Base-by-base conservation (phyloP, 192 early-diverging fungal species). In the Pilaira anomala region DNA sequence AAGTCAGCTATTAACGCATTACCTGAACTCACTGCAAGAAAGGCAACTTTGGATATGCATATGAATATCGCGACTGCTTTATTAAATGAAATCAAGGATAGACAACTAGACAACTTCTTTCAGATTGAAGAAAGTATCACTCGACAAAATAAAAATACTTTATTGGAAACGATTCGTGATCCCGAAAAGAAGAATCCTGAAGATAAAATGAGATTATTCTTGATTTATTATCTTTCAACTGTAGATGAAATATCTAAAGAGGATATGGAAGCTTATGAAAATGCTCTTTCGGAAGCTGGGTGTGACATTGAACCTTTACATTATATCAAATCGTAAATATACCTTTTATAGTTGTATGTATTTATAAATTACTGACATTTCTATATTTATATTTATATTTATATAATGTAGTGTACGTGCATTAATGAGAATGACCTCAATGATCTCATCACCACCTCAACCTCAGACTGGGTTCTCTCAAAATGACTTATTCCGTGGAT, bases 61-160 rank as follows among this genome's bases (percentile, higher is more conserved):
- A 99, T 97, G 93, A 94, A 93, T 69, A 91, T 98, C 54, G 95
- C 96, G 3, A 98, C 95, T 2, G 77, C 82, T 19, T 71, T 99
- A 65, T 79, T 99, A 14, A 86, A 91, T 22, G 77, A 79, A 21
- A 98, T 99, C 76, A 91, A 94, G 73, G 90, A 95, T 21, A 80
- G 97, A 46, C 91, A 98, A 64, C 72, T 99, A 49, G 96, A 99
- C 66, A 87, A 86, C 0, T 91, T 97, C 58, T 97, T 98, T 70
- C 89, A 95, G 56, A 79, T 94, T 75, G 96, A 98, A 73, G 96
- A 99, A 70, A 79, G 85, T 13, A 85, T 99, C 42, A 80, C 79
- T 5, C 86, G 89, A 65, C 88, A 89, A 77, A 91, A 78, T 18
- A 96, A 92, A 71, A 63, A 83, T 2, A 73, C 82, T 2, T 76